A percentile compares a stretch with the other conserved stretches of the same genome.
Conservation (phyloP, 2,329 filamentous ascomycete genomes). For the Zymoseptoria tritici region DNA sequence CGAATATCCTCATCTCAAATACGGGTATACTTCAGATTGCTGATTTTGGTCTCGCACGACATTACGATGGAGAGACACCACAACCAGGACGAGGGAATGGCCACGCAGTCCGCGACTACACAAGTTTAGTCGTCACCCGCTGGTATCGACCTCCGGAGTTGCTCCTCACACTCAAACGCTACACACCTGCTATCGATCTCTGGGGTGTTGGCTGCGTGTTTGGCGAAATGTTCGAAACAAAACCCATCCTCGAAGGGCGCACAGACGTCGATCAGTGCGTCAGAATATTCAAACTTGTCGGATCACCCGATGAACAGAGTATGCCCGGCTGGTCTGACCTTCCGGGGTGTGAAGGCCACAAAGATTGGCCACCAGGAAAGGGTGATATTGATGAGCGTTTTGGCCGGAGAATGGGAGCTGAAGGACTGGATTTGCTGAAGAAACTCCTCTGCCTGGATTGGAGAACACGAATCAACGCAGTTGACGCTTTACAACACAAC, state of each 20-base stretch:
- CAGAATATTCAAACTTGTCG: constrained; percentile 88
- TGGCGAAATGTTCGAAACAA: constrained; percentile 91
- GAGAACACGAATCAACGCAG: constrained; percentile 80
- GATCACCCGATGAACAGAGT: constrained; percentile 76
- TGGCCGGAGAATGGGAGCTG: constrained; percentile 44
- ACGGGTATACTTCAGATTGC: constrained; percentile 89
- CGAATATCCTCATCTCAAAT: constrained; percentile 95
- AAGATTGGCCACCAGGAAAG: constrained; percentile 51
- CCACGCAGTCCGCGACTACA: constrained; percentile 83
- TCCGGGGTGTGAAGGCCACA: constrained; percentile 71
- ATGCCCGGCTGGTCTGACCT: constrained; percentile 88
- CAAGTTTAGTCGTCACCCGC: constrained; percentile 88
- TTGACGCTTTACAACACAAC: constrained; percentile 84
- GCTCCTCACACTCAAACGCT: constrained; percentile 75
- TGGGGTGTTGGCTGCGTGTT: constrained; percentile 99
- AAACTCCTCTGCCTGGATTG: constrained; percentile 86
- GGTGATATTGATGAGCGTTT: constrained; percentile 69
- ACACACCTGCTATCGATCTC: constrained; percentile 96
- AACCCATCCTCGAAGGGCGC: constrained; percentile 84
- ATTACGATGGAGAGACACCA: constrained; percentile 81
- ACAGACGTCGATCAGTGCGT: constrained; percentile 86
- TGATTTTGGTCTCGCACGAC: constrained; percentile 88
- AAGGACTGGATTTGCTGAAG: constrained; percentile 69
- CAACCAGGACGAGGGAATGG: constrained; percentile 71
- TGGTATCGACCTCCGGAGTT: constrained; percentile 97